Evolutionary conservation across 2,329 filamentous ascomycete genomes (phyloP).

Genomic region (Coccinonectria pachysandricola): DNA sequence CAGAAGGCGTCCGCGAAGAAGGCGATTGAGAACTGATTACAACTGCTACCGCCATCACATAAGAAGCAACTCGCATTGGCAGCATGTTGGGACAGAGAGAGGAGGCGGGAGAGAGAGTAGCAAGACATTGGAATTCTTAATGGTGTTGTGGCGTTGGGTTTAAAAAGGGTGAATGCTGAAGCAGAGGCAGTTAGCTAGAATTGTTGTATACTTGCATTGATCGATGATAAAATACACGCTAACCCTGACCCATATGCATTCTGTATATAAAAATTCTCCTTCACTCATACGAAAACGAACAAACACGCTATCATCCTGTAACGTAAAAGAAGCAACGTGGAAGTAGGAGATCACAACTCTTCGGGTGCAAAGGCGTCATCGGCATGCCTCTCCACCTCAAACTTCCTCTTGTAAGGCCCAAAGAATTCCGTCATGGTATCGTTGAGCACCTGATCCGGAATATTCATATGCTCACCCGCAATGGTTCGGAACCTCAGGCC

Average conservation of each 20-base stretch:
- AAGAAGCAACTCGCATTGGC: background rate
- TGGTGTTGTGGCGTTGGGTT: conserved; percentile 12
- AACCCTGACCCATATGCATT: conserved; percentile 3
- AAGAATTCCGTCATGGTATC: conserved; percentile 59
- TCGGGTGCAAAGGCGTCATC: conserved; percentile 13
- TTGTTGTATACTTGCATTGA: conserved; percentile 2
- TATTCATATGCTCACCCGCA: conserved; percentile 73
- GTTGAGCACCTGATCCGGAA: conserved; percentile 55
- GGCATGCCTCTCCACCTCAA: too few relatives aligned
- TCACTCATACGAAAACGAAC: conserved; percentile 6
- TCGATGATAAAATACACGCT: conserved; percentile 11
- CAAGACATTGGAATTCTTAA: too few relatives aligned
- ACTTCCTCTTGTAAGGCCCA: conserved; percentile 38
- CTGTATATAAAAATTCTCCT: conserved; percentile 1
- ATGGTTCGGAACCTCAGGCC: conserved; percentile 65
- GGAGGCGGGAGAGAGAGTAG: too few relatives aligned
- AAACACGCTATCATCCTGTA: background rate
- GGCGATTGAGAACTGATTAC: conserved; percentile 35
- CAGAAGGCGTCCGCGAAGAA: conserved; percentile 48
- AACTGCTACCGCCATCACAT: too few relatives aligned
- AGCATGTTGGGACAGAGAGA: too few relatives aligned
- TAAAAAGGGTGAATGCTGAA: background rate
- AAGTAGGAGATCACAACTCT: conserved; percentile 28
- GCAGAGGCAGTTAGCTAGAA: background rate
- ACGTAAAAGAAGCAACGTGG: too few relatives aligned